Conservation (phyloP, 768 basidiomycete species). For the Mycena capillaripes region DNA sequence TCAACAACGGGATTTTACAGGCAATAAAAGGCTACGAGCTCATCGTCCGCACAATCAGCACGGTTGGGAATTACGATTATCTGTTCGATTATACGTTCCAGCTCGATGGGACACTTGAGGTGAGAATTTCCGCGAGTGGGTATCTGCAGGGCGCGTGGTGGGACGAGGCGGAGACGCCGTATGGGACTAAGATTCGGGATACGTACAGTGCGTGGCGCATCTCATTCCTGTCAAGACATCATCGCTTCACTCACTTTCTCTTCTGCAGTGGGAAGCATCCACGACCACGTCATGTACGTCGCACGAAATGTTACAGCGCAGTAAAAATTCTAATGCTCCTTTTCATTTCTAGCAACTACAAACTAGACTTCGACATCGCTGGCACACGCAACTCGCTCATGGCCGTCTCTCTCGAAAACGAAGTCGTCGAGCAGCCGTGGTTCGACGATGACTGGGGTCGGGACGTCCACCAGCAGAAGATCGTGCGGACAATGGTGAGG, state of each 20-base stretch:
- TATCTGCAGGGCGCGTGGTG: constrained; percentile 78
- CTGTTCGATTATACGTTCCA: constrained; percentile 79
- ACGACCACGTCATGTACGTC: constrained; percentile 70
- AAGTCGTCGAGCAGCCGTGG: constrained; percentile 68
- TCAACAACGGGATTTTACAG: constrained; percentile 6
- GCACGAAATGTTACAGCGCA: too few species aligned
- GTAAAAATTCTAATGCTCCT: not conserved
- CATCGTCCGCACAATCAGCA: constrained; percentile 68
- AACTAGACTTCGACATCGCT: constrained; percentile 76
- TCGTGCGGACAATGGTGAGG: constrained; percentile 60
- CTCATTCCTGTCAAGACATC: not conserved
- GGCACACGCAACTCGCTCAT: constrained; percentile 72
- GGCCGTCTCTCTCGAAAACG: constrained; percentile 62
- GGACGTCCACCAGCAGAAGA: constrained; percentile 67
- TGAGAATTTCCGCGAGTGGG: constrained; percentile 76
- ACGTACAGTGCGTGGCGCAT: constrained; percentile 60
- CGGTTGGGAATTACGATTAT: constrained; percentile 70
- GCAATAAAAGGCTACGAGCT: constrained; percentile 73
- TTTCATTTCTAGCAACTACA: constrained; percentile 35
- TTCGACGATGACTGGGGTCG: constrained; percentile 72
- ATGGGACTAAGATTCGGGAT: constrained; percentile 69
- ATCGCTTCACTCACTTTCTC: not conserved
- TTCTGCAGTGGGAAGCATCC: constrained; percentile 72
- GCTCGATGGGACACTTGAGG: constrained; percentile 77
- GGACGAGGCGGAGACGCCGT: constrained; percentile 61